These are phyloP conservation scores for Solanum microdontum DNA, from an alignment of 257 asterid species.

Conservation along the genomic window DNA sequence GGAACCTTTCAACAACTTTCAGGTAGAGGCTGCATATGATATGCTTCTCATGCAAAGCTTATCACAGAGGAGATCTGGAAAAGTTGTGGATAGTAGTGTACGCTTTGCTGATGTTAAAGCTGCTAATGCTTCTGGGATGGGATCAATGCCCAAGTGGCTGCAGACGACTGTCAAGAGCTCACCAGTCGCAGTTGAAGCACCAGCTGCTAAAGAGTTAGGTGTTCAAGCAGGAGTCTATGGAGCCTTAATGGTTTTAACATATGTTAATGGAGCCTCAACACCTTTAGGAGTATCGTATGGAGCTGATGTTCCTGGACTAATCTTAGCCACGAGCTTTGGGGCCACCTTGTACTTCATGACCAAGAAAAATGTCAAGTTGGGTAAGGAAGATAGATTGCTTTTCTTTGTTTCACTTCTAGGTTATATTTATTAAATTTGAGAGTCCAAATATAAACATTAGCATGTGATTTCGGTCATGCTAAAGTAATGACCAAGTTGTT, in stretches of 20 bases:
- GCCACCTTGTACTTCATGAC: slow-evolving; percentile 95
- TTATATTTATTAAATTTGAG: neutral
- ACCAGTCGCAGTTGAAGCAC: slow-evolving; percentile 61
- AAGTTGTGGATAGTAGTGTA: slow-evolving; percentile 58
- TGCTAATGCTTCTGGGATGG: slow-evolving; percentile 39
- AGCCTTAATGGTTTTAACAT: slow-evolving; percentile 80
- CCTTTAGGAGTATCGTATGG: slow-evolving; percentile 45
- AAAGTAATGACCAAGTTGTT: neutral
- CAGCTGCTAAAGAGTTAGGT: slow-evolving; percentile 74
- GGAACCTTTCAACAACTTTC: neutral
- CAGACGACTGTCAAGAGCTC: slow-evolving; percentile 44
- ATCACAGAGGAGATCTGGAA: slow-evolving; percentile 83
- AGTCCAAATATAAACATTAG: neutral
- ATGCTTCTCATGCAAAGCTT: slow-evolving; percentile 90
- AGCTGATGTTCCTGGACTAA: slow-evolving; percentile 85
- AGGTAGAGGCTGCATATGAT: slow-evolving; percentile 98
- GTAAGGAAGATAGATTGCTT: slow-evolving; percentile 29
- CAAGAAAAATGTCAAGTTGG: slow-evolving; percentile 80
- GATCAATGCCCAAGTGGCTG: slow-evolving; percentile 84
- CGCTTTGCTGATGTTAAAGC: slow-evolving; percentile 94
- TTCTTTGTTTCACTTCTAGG: neutral
- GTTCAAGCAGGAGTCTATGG: slow-evolving; percentile 96
- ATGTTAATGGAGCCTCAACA: slow-evolving; percentile 71
- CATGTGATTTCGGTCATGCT: neutral
- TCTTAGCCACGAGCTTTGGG: slow-evolving; percentile 90